Conservation (phyloP, 2,329 filamentous ascomycete genomes). For the Neopestalotiopsis sp. region DNA sequence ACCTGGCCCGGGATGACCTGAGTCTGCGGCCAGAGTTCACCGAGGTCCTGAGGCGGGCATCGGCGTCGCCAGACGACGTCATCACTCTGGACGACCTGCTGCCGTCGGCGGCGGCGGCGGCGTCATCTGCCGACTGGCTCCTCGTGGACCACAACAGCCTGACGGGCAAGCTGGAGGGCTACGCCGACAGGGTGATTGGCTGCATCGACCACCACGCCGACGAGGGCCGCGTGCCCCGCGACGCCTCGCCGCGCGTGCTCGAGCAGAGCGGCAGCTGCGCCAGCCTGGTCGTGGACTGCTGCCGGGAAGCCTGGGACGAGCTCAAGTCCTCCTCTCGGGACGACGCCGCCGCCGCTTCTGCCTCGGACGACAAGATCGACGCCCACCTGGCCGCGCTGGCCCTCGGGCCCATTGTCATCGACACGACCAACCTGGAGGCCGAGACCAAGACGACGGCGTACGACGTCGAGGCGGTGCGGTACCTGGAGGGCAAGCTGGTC, state of each 20-base stretch:
- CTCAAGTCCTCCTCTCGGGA: slow-evolving; percentile 37
- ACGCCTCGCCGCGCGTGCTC: slow-evolving; percentile 63
- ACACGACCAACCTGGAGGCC: slow-evolving; percentile 69
- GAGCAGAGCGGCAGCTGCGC: slow-evolving; percentile 74
- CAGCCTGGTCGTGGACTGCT: slow-evolving; percentile 70
- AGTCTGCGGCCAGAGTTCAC: slow-evolving; percentile 74
- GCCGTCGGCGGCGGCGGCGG: slow-evolving; percentile 48
- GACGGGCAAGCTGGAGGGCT: slow-evolving; percentile 65
- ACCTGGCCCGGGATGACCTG: slow-evolving; percentile 72
- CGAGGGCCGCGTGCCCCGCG: slow-evolving; percentile 58
- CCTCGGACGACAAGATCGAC: slow-evolving; percentile 49
- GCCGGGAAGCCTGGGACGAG: slow-evolving; percentile 61
- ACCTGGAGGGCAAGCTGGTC: slow-evolving; percentile 58
- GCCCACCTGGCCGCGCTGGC: slow-evolving; percentile 70
- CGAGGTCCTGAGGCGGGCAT: slow-evolving; percentile 67
- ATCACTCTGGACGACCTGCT: slow-evolving; percentile 67
- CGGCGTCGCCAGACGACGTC: slow-evolving; percentile 64
- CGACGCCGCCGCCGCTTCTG: neutral
- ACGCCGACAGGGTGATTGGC: slow-evolving; percentile 60
- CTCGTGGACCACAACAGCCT: slow-evolving; percentile 82
- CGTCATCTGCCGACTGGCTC: slow-evolving; percentile 63
- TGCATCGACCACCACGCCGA: slow-evolving; percentile 84
- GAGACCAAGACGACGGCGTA: slow-evolving; percentile 68
- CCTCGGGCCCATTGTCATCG: slow-evolving; percentile 74
- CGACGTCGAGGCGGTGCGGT: slow-evolving; percentile 63